Conservation (phyloP, 2,329 filamentous ascomycete species). For the Coleophoma crateriformis region DNA sequence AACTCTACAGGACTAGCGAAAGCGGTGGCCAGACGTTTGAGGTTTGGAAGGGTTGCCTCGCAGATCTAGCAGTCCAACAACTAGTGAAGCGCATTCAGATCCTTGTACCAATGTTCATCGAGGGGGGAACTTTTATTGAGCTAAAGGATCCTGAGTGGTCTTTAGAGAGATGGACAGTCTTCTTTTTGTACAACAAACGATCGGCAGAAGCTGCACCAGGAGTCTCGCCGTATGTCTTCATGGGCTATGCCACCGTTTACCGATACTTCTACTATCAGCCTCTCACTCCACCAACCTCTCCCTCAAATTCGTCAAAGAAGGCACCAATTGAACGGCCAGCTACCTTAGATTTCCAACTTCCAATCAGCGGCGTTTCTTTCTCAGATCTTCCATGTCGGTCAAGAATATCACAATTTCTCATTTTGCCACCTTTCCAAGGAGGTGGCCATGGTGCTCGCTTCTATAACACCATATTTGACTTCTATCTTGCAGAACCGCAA, state of each 20-base stretch:
- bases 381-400: constrained; percentile 67
- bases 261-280: constrained; percentile 67
- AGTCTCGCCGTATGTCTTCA: constrained; percentile 67
- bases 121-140: constrained; percentile 75
- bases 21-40: constrained; percentile 64
- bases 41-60: constrained; percentile 75
- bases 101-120: constrained; percentile 81
- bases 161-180: constrained; percentile 83
- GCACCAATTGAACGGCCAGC: constrained; percentile 23
- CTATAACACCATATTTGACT: constrained; percentile 72
- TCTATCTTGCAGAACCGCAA: constrained; percentile 60
- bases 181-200: constrained; percentile 72
- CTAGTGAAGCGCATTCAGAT: constrained; percentile 79
- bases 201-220: constrained; percentile 31
- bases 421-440: constrained; percentile 81
- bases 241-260: constrained; percentile 88
- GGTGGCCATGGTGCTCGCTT: constrained; percentile 74
- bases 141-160: constrained; percentile 68
- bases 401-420: constrained; percentile 87
- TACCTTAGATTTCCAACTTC: constrained; percentile 33
- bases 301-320: constrained; percentile 19
- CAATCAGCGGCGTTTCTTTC: constrained; percentile 31
- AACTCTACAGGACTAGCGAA: constrained; percentile 59
- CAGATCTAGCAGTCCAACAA: constrained; percentile 62
- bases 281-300: constrained; percentile 36